Evolutionary conservation across 495 filamentous ascomycete species (phyloP).

Genomic region (Daldinia grandis): DNA sequence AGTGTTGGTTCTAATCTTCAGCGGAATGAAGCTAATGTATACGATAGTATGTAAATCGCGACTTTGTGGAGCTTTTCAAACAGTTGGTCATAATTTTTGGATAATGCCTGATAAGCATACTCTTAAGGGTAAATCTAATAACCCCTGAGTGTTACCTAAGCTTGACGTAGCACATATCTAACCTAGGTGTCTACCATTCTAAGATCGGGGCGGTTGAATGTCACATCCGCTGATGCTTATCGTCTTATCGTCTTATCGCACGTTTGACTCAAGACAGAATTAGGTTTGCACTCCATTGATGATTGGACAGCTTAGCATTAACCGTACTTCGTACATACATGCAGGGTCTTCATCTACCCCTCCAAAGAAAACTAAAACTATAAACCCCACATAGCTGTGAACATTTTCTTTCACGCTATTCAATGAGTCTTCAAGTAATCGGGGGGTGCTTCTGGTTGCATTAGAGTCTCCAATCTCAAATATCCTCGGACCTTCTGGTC

Average conservation of each 20-base stretch:
- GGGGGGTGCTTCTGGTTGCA: conserved; percentile 4
- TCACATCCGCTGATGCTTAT: conserved; percentile 26
- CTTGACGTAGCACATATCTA: conserved; percentile 16
- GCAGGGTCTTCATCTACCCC: conserved; percentile 33
- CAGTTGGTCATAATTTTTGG: conserved; percentile 30
- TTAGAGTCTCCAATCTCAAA: conserved; percentile 6
- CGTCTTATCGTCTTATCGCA: conserved; percentile 29
- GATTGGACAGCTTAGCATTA: conserved; percentile 22
- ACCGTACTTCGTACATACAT: no score
- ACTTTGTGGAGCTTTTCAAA: conserved; percentile 32
- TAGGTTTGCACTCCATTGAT: neutral
- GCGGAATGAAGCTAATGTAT: conserved; percentile 27
- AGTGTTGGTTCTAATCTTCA: conserved; percentile 1
- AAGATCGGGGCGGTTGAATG: conserved; percentile 23
- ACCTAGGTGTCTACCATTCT: neutral
- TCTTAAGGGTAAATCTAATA: conserved; percentile 6
- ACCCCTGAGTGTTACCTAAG: conserved; percentile 11
- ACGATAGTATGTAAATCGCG: conserved; percentile 22
- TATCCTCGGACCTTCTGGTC: conserved; percentile 20
- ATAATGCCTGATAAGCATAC: neutral
- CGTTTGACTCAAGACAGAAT: conserved; percentile 1
- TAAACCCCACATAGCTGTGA: conserved; percentile 29
- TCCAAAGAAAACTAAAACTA: conserved; percentile 29
- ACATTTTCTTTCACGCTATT: conserved; percentile 30
- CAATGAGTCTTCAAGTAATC: conserved; percentile 16